phyloP scores from a whole-genome alignment of 768 basidiomycete genomes.

The Tephrocybe sp. region DNA sequence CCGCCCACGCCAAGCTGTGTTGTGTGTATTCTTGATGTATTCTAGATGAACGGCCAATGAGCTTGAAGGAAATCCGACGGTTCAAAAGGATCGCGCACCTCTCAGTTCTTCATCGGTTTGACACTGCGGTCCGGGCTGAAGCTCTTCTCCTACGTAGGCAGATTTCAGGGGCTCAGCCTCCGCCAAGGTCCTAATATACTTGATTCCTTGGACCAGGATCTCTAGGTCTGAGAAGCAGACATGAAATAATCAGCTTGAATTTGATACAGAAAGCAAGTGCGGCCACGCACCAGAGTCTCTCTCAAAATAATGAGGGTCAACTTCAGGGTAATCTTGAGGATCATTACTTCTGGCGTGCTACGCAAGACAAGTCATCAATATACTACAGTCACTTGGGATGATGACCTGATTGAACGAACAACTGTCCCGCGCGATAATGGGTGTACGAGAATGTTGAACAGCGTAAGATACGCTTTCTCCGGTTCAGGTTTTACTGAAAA shows the following conservation, averaged over 20 bases:
- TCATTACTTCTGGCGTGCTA: constrained; percentile 31
- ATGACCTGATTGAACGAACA: constrained; percentile 25
- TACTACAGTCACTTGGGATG: neutral
- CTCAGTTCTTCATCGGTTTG: constrained; percentile 32
- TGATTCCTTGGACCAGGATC: constrained; percentile 17
- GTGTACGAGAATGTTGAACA: constrained; percentile 37
- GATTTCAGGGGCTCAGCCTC: constrained; percentile 18
- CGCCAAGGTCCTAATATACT: constrained; percentile 17
- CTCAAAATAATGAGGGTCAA: constrained; percentile 43
- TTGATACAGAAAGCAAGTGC: neutral
- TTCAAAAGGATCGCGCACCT: constrained; percentile 13
- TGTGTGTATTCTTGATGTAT: constrained; percentile 14
- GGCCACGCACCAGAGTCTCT: constrained; percentile 33
- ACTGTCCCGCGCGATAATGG: constrained; percentile 47
- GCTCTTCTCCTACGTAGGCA: constrained; percentile 9
- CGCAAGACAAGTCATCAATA: neutral
- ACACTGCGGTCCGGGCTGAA: constrained; percentile 28
- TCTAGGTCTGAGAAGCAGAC: constrained; percentile 10
- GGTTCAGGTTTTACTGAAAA: constrained; percentile 28
- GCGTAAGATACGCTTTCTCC: constrained; percentile 40
- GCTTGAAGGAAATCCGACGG: neutral
- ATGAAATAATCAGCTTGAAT: too few species aligned
- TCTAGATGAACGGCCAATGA: constrained; percentile 8
- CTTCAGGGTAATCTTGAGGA: constrained; percentile 29
- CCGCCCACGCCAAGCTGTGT: constrained; percentile 10